These are phyloP conservation scores for Prototheca stagnorum DNA, from an alignment of 163 green algal species.

Conservation along the genomic window DNA sequence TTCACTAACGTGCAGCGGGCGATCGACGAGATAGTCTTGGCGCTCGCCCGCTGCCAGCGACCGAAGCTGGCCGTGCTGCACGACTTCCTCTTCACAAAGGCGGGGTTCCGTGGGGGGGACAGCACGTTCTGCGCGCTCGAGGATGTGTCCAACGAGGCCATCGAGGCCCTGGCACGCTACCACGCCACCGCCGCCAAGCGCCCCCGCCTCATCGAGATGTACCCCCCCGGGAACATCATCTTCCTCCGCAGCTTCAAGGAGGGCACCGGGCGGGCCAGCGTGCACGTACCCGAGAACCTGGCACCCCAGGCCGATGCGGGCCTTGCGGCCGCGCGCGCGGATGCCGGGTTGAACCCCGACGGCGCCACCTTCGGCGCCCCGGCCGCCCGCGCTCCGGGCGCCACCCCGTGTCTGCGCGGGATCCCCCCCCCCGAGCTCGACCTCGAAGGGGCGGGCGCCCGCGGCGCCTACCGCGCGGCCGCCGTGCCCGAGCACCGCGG, in stretches of 20 bases:
- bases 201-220: slow-evolving; percentile 4
- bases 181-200: neutral
- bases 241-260: slow-evolving; percentile 1
- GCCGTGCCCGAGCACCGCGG: neutral
- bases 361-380: no score
- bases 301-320: no score
- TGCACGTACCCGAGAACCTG: no score
- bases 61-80: slow-evolving; percentile 15
- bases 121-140: slow-evolving; percentile 15
- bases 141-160: slow-evolving; percentile 11
- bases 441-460: no score
- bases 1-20: slow-evolving; percentile 25
- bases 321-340: no score
- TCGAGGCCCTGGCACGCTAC: slow-evolving; percentile 12
- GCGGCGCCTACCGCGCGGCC: no score
- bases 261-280: no score
- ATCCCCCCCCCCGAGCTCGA: no score
- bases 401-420: no score
- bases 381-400: no score
- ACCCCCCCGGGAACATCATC: slow-evolving; percentile 1
- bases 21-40: slow-evolving; percentile 38
- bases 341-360: no score
- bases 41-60: slow-evolving; percentile 23
- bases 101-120: neutral
- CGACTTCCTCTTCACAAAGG: slow-evolving; percentile 11